Evolutionary conservation across 495 filamentous ascomycete genomes (phyloP).

Genomic region (Xylaria bambusicola): DNA sequence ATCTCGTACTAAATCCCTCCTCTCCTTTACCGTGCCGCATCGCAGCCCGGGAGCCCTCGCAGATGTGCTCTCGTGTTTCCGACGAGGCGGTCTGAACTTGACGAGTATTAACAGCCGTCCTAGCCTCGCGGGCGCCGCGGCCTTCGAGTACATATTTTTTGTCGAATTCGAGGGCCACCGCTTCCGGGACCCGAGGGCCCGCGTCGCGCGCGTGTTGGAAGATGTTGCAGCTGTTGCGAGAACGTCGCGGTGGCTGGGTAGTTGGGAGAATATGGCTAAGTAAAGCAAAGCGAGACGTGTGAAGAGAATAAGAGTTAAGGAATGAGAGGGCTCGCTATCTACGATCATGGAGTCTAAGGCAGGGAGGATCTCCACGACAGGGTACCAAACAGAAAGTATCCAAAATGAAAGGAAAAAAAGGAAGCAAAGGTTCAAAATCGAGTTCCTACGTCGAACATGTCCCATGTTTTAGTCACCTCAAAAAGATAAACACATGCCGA

Average conservation of each 20-base stretch:
- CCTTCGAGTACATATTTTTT: slow-evolving; percentile 95
- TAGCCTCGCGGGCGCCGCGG: slow-evolving; percentile 56
- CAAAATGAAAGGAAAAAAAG: too few relatives aligned
- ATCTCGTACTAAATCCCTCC: slow-evolving; percentile 64
- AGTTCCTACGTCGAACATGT: too few relatives aligned
- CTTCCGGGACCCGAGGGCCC: slow-evolving; percentile 48
- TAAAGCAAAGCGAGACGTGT: too few relatives aligned
- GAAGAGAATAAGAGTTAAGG: too few relatives aligned
- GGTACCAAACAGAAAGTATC: too few relatives aligned
- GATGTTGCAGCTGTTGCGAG: slow-evolving; percentile 41
- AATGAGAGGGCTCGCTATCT: too few relatives aligned
- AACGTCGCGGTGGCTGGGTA: slow-evolving; percentile 56
- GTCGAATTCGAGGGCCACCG: slow-evolving; percentile 76
- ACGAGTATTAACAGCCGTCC: slow-evolving; percentile 90
- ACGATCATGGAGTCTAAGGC: too few relatives aligned
- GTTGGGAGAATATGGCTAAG: slow-evolving; percentile 48
- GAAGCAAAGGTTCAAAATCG: too few relatives aligned
- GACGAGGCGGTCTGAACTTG: slow-evolving; percentile 69
- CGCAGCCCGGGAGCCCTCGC: slow-evolving; percentile 77
- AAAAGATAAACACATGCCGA: too few relatives aligned
- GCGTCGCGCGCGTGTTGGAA: slow-evolving; percentile 53
- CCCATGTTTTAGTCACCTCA: too few relatives aligned
- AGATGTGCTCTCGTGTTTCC: slow-evolving; percentile 77
- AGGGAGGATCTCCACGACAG: too few relatives aligned
- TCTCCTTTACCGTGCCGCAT: slow-evolving; percentile 82